phyloP scores from a whole-genome alignment of 768 basidiomycete genomes.

The Termitomyces sp. region DNA sequence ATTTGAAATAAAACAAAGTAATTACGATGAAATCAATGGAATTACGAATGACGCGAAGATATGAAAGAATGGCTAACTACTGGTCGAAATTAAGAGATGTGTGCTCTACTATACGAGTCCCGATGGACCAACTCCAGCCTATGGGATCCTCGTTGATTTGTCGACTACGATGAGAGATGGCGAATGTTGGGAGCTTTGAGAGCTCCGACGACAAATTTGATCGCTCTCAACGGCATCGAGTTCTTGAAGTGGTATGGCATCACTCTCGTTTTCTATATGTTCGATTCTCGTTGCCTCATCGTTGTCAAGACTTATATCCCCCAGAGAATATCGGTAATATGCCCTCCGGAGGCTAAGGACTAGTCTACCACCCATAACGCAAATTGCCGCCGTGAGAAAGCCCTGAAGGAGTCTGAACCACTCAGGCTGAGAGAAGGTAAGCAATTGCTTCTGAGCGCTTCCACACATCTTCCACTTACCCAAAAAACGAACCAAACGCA shows the following conservation, averaged over 20 bases:
- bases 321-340: conserved; percentile 17
- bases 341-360: conserved; percentile 22
- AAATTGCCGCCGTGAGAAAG: conserved; percentile 18
- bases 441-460: neutral
- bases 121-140: neutral
- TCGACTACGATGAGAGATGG: neutral
- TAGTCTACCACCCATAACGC: conserved; percentile 22
- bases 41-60: neutral
- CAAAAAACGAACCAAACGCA: conserved; percentile 16
- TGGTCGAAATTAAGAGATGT: too few species aligned
- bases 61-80: neutral
- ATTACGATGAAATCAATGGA: too few species aligned
- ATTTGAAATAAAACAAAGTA: too few species aligned
- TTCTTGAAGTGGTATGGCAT: conserved; percentile 1
- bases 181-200: neutral
- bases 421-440: conserved; percentile 10
- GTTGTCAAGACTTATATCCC: neutral
- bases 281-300: neutral
- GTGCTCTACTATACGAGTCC: too few species aligned
- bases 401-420: conserved; percentile 20
- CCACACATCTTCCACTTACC: conserved; percentile 8
- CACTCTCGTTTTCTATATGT: neutral
- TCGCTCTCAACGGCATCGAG: neutral
- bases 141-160: neutral
- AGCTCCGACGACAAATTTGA: neutral